Base-by-base conservation (phyloP, 306 rosid species). In the Senna siamea region DNA sequence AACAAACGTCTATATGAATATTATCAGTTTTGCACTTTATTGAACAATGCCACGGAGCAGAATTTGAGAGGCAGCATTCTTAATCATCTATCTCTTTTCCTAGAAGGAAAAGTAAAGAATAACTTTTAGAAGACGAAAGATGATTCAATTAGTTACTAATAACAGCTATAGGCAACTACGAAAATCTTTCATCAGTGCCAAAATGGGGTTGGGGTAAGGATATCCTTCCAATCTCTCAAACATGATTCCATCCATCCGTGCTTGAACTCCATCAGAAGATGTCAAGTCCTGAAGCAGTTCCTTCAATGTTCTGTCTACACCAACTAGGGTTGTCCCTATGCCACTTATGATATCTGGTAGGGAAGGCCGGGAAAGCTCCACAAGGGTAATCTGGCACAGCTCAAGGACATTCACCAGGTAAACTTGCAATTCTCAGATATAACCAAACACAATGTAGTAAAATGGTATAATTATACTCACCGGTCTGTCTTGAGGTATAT, bases 201-300 rank as follows among this genome's bases (percentile, higher is more conserved):
- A 81, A 19, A 91, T 79, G 67, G 89, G 87, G 61, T 91, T 93
- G 17, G 81, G 72, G 70, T 51, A 60, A 61, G 91, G 73, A 86
- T 70, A 63, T 70, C 87, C 98, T 76, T 85, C 97, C 77, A 89
- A 66, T 69, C 80, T 87, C 72, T 84, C 88, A 75, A 93, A 84
- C 85, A 87, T 67, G 78, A 89, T 89, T 76, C 96, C 96, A 10
- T 94, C 98, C 91, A 88, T 88, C 70, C 95, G 84, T 48, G 97
- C 96, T 85, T 94, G 98, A 76, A 94, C 96, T 54, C 95, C 96
- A 4, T 83, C 91, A 0, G 88, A 80, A 73, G 85, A 80, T 22
- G 92, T 69, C 80, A 87, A 51, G 46, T 85, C 88, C 77, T 81
- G 86, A 58, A 89, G 61, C 54, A 94, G 66, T 53, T 79, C 90